Conservation (phyloP, 2,329 filamentous ascomycete genomes). For the Ophiostoma sp. region DNA sequence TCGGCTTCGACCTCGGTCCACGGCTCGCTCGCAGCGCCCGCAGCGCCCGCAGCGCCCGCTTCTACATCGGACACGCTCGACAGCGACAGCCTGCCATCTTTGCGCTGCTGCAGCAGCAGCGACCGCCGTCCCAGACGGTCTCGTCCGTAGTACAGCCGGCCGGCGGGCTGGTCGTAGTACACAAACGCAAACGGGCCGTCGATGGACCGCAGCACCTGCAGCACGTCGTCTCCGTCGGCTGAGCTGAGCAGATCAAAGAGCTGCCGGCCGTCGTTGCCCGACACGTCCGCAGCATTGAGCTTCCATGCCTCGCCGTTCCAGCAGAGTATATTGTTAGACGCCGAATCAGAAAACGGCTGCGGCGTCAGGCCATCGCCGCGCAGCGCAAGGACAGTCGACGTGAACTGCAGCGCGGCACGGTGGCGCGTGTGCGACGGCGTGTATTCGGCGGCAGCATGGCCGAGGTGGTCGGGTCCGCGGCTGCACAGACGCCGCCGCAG, state of each 20-base stretch:
- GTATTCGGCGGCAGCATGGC: slow-evolving; percentile 34
- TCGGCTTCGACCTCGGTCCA: slow-evolving; percentile 83
- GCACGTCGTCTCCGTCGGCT: background rate
- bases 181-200: slow-evolving; percentile 87
- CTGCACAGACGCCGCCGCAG: slow-evolving; percentile 40
- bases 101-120: slow-evolving; percentile 52
- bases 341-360: slow-evolving; percentile 61
- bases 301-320: slow-evolving; percentile 99
- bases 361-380: slow-evolving; percentile 64
- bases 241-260: slow-evolving; percentile 49
- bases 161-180: slow-evolving; percentile 62
- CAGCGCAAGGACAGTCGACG: slow-evolving; percentile 86
- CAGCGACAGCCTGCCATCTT: slow-evolving; percentile 45
- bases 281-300: slow-evolving; percentile 43
- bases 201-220: slow-evolving; percentile 51
- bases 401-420: slow-evolving; percentile 51
- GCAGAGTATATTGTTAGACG: slow-evolving; percentile 57
- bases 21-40: slow-evolving; percentile 13
- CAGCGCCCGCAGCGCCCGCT: background rate
- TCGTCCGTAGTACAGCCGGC: slow-evolving; percentile 70
- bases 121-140: slow-evolving; percentile 86
- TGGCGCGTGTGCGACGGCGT: slow-evolving; percentile 28
- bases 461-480: slow-evolving; percentile 56
- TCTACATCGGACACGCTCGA: slow-evolving; percentile 62
- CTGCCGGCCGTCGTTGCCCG: slow-evolving; percentile 70